Conservation (phyloP, 495 filamentous ascomycete genomes). For the Hamigera avellanea region DNA sequence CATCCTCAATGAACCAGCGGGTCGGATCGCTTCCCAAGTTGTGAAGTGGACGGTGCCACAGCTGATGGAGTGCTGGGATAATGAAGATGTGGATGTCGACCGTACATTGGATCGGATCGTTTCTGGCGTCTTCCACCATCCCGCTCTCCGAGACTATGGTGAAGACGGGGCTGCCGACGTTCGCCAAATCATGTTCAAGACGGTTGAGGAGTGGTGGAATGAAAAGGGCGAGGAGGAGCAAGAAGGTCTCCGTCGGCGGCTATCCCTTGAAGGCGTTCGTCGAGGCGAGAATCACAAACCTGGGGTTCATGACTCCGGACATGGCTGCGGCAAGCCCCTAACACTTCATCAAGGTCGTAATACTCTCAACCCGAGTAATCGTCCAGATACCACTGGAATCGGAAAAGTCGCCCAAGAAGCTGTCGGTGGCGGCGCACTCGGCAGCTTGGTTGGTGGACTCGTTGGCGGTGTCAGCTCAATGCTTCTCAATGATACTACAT, state of each 20-base stretch:
- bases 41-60: conserved; percentile 78
- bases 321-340: conserved; percentile 70
- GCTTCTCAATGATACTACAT: conserved; percentile 24
- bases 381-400: conserved; percentile 10
- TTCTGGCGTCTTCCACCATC: conserved; percentile 78
- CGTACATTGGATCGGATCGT: conserved; percentile 62
- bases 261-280: conserved; percentile 65
- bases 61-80: conserved; percentile 75
- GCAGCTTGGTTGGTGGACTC: conserved; percentile 39
- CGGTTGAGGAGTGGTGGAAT: conserved; percentile 71
- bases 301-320: conserved; percentile 70
- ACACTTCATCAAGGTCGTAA: conserved; percentile 36
- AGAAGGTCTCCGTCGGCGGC: conserved; percentile 53
- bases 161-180: conserved; percentile 64
- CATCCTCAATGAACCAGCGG: conserved; percentile 78
- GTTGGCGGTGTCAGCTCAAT: conserved; percentile 36
- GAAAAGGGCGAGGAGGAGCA: conserved; percentile 47
- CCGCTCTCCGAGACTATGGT: conserved; percentile 56
- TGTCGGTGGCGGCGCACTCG: conserved; percentile 35
- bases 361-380: not conserved
- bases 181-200: conserved; percentile 62
- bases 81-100: conserved; percentile 55
- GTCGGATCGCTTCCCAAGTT: conserved; percentile 64
- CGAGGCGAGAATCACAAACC: conserved; percentile 72
- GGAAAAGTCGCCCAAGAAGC: conserved; percentile 32